Percentiles rank a stretch among this genome's conserved stretches.
phyloP scores from a whole-genome alignment of 257 asterid species.

The Jaltomata sinuosa region DNA sequence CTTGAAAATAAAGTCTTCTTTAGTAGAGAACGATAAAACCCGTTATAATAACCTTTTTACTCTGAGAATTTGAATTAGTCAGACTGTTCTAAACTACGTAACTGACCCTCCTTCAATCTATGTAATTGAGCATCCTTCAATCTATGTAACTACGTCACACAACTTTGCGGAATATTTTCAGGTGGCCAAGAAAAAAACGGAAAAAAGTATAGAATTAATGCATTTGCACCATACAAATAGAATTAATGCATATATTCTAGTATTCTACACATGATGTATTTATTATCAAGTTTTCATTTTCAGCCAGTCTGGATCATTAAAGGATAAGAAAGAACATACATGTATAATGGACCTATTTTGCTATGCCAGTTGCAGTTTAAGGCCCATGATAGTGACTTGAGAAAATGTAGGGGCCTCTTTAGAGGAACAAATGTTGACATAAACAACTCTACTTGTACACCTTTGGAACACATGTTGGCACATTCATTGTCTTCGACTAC shows the following conservation, averaged over 20 bases:
- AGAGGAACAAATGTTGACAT: not conserved
- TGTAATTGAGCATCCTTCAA: accelerated
- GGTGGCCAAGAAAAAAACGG: not conserved
- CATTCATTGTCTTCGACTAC: not conserved
- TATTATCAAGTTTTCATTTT: not conserved
- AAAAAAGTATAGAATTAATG: not conserved
- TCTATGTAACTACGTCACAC: not conserved
- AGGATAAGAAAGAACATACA: not conserved
- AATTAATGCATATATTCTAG: not conserved
- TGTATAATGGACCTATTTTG: not conserved
- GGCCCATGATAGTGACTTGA: not conserved
- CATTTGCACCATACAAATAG: not conserved
- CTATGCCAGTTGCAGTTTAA: not conserved
- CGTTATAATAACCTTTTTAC: not conserved
- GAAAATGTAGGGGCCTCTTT: not conserved
- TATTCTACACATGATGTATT: not conserved
- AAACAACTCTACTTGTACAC: not conserved
- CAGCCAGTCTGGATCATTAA: not conserved
- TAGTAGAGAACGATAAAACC: not conserved
- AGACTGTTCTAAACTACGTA: not conserved
- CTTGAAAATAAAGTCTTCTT: not conserved
- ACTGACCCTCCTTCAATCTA: accelerated
- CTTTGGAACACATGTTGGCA: not conserved
- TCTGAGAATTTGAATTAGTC: accelerated
- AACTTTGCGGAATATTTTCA: not conserved